phyloP scores from a whole-genome alignment of 805 yeast species.

The Lipomyces orientalis region DNA sequence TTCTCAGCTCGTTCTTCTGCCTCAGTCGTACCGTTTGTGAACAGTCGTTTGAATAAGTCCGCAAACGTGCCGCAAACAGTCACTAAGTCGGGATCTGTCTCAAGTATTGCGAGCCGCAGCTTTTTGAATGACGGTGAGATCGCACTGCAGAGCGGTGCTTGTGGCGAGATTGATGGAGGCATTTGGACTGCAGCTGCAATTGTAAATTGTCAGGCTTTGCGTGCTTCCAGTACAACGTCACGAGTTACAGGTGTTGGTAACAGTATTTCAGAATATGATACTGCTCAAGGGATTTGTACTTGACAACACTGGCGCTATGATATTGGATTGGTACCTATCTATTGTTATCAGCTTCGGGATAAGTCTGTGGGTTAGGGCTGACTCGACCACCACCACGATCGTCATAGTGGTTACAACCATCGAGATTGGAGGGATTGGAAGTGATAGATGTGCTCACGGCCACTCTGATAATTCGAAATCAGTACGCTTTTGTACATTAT shows the following conservation, averaged over 20 bases:
- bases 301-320: no score
- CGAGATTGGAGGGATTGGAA: no score
- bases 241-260: neutral
- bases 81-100: slow-evolving; percentile 44
- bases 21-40: slow-evolving; percentile 38
- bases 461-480: neutral
- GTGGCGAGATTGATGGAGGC: neutral
- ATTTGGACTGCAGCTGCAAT: neutral
- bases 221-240: neutral
- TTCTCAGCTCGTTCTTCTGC: slow-evolving; percentile 37
- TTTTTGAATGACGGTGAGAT: neutral
- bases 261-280: neutral
- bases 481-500: neutral
- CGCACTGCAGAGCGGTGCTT: neutral
- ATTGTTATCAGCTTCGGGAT: no score
- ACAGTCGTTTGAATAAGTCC: slow-evolving; percentile 41
- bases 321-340: no score
- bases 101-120: slow-evolving; percentile 44
- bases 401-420: no score
- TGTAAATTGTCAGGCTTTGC: neutral
- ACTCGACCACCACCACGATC: no score
- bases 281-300: no score
- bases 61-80: slow-evolving; percentile 46
- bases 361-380: no score
- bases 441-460: neutral